These are phyloP conservation scores for Heterobasidion parviporum DNA, from an alignment of 1,284 basidiomycete species.

Conservation along the genomic window DNA sequence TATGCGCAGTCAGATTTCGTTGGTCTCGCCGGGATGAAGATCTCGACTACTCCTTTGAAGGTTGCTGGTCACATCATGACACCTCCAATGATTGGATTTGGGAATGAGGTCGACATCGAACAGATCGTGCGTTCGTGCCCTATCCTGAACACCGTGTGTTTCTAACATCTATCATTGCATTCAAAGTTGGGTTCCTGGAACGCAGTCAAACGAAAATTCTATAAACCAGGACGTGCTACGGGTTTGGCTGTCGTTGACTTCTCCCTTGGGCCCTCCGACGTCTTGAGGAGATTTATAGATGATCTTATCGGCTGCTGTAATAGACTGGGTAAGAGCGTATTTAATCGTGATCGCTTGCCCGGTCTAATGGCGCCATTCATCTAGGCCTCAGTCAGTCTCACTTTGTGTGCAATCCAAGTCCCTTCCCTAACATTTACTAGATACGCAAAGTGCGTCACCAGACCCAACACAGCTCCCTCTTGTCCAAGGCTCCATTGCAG, in stretches of 20 bases:
- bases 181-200: conserved; percentile 24
- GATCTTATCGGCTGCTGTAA: no score
- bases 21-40: conserved; percentile 21
- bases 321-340: no score
- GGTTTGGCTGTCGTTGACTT: conserved; percentile 18
- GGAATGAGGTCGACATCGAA: not conserved
- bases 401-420: no score
- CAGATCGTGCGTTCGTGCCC: conserved; percentile 7
- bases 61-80: conserved; percentile 19
- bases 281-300: no score
- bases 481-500: no score
- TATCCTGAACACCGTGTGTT: not conserved
- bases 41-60: conserved; percentile 16
- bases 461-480: no score
- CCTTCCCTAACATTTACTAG: no score
- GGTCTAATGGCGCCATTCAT: no score
- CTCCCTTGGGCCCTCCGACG: not conserved
- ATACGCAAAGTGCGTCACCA: no score
- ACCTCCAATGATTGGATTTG: conserved; percentile 19
- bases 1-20: conserved; percentile 27
- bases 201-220: conserved; percentile 17
- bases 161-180: not conserved
- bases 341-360: no score
- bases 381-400: no score
- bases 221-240: conserved; percentile 7